Evolutionary conservation across 768 basidiomycete species (phyloP), one percentile per base, ranked within the genome.

Genomic region (Hypsizygus marmoreus): DNA sequence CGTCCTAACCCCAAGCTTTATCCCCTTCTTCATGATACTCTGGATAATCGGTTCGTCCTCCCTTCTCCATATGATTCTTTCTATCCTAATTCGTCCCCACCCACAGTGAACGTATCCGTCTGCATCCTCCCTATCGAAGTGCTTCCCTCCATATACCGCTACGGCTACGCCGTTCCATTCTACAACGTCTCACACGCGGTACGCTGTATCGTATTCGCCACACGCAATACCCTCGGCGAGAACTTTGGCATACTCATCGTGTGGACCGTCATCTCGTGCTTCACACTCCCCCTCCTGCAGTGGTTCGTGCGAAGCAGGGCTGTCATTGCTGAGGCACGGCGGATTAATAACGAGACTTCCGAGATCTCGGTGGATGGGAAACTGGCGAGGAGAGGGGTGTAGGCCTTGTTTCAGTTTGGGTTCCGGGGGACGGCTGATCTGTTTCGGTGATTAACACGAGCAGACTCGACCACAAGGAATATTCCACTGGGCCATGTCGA

Each of bases 91-190:
- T 26, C 38, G 28, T 16, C 10, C 25, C n/a, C n/a, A 29, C 13
- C 11, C 31, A 5, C 25, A 86, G 81, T 64, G 16, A 85, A 86
- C 53, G 80, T 84, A 22, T 78, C 84, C 0, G 81, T 86, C 7
- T 74, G 73, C 28, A 63, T 74, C 35, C 75, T 73, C 56, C 86
- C 88, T 0, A 73, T 86, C 31, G 75, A 80, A 40, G 61, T 80
- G 1, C 65, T 86, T 1, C 84, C 86, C 0, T 53, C 53, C 29
- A 49, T 88, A 46, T 87, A 74, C 64, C 74, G 71, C 37, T 88
- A 88, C 48, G 88, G 85, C 1, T 86, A 81, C 51, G 85, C 78
- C 0, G 72, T 71, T 51, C 88, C 88, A 1, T 88, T 90, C 57
- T 88, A 85, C 60, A 86, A 88, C 54, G 69, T 88, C 22, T 79